These are phyloP conservation scores for Xylariaceae sp. DNA, from an alignment of 2,329 filamentous ascomycete species.

Conservation along the genomic window DNA sequence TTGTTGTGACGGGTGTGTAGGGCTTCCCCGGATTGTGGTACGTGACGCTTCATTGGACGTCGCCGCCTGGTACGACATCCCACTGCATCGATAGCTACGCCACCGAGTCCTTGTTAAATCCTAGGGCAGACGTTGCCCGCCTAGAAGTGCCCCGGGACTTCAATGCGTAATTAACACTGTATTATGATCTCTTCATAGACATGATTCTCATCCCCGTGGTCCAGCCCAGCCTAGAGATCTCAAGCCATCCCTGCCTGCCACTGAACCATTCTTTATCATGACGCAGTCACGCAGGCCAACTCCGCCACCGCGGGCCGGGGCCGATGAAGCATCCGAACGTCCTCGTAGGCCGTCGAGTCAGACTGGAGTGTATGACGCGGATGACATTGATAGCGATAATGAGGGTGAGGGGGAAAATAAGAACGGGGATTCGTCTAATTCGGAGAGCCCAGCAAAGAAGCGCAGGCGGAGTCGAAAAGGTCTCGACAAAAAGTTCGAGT, in stretches of 20 bases:
- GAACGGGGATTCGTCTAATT: slow-evolving; percentile 47
- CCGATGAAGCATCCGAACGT: slow-evolving; percentile 39
- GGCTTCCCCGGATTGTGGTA: slow-evolving; percentile 26
- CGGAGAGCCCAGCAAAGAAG: slow-evolving; percentile 52
- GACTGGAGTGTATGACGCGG: slow-evolving; percentile 30
- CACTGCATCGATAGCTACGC: slow-evolving; percentile 21
- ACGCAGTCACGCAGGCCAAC: slow-evolving; percentile 39
- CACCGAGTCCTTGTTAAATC: slow-evolving; percentile 20
- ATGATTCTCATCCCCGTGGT: slow-evolving; percentile 42
- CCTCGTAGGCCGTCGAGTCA: slow-evolving; percentile 40
- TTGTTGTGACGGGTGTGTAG: slow-evolving; percentile 19
- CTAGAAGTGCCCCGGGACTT: slow-evolving; percentile 16
- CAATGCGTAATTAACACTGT: slow-evolving; percentile 16
- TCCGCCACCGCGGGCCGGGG: slow-evolving; percentile 37
- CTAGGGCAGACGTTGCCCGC: slow-evolving; percentile 14
- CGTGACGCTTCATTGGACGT: slow-evolving; percentile 23
- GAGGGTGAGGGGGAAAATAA: slow-evolving; percentile 37
- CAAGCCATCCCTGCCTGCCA: slow-evolving; percentile 36
- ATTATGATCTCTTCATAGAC: slow-evolving; percentile 30
- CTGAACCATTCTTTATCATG: slow-evolving; percentile 40
- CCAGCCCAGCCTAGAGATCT: slow-evolving; percentile 37
- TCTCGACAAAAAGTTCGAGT: slow-evolving; percentile 77
- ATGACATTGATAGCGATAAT: slow-evolving; percentile 38
- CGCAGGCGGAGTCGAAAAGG: slow-evolving; percentile 69
- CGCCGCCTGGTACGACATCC: slow-evolving; percentile 20